phyloP scores from a whole-genome alignment of 306 rosid species.

The Trichosanthes cucumerina region DNA sequence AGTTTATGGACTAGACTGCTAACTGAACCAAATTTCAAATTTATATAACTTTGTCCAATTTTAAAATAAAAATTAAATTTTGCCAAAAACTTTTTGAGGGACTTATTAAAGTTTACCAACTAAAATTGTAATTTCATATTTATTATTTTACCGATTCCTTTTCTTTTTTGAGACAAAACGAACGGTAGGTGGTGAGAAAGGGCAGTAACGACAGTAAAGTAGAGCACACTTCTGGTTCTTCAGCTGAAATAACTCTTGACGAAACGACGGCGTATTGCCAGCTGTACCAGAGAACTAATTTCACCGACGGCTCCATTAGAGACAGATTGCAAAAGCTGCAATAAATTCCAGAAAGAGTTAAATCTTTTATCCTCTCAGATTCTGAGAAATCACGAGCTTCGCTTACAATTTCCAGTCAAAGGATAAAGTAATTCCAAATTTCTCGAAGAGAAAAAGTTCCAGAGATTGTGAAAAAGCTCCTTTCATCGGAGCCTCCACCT shows the following conservation, averaged over 20 bases:
- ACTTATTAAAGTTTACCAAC: too few relatives aligned
- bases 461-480: not conserved
- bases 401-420: not conserved
- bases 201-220: too few relatives aligned
- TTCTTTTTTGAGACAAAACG: not conserved
- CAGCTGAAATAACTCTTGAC: not conserved
- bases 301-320: slow-evolving; percentile 1
- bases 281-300: not conserved
- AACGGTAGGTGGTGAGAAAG: not conserved
- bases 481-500: not conserved
- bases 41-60: too few relatives aligned
- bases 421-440: not conserved
- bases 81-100: too few relatives aligned
- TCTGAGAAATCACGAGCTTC: not conserved
- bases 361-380: not conserved
- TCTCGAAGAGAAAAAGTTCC: not conserved
- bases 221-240: not conserved
- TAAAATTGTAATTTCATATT: not conserved
- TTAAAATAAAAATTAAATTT: too few relatives aligned
- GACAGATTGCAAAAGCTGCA: not conserved
- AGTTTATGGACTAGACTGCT: too few relatives aligned
- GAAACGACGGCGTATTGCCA: slow-evolving; percentile 3
- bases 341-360: not conserved
- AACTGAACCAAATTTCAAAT: too few relatives aligned
- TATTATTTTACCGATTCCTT: too few relatives aligned